These are phyloP conservation scores for Hymenoscyphus fructigenus DNA, from an alignment of 2,329 filamentous ascomycete genomes.

Conservation along the genomic window DNA sequence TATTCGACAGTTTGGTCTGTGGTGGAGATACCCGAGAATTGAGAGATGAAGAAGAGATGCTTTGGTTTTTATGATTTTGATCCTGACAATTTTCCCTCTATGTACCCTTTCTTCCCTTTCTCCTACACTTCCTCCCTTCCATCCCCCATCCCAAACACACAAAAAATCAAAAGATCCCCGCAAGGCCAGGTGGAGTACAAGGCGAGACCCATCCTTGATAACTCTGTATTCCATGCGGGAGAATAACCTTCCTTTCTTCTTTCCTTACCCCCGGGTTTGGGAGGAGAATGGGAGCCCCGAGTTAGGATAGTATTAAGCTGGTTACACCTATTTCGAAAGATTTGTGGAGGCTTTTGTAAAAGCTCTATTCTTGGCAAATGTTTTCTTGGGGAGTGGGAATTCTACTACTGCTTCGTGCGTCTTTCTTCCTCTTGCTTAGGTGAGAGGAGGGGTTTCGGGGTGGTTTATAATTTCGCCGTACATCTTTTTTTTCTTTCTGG, in stretches of 20 bases:
- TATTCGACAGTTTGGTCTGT: conserved; percentile 6
- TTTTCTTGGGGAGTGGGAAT: not conserved
- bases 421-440: not conserved
- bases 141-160: not conserved
- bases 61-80: not conserved
- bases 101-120: not conserved
- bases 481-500: not conserved
- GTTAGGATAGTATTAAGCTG: not conserved
- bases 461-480: conserved; percentile 1
- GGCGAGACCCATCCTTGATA: conserved; percentile 70
- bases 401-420: conserved; percentile 3
- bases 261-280: not conserved
- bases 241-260: conserved; percentile 39
- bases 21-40: conserved; percentile 11
- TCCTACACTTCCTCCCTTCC: not conserved
- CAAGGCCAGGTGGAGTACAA: conserved; percentile 76
- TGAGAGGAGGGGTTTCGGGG: not conserved
- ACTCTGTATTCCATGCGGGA: conserved; percentile 77
- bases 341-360: not conserved
- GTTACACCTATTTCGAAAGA: not conserved
- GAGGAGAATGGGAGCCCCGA: not conserved
- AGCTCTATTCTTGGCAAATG: no score
- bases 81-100: not conserved
- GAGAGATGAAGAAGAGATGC: not conserved
- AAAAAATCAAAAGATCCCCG: conserved; percentile 42